Evolutionary conservation across 441 rosid species (phyloP).

Genomic region (Viola pubescens): DNA sequence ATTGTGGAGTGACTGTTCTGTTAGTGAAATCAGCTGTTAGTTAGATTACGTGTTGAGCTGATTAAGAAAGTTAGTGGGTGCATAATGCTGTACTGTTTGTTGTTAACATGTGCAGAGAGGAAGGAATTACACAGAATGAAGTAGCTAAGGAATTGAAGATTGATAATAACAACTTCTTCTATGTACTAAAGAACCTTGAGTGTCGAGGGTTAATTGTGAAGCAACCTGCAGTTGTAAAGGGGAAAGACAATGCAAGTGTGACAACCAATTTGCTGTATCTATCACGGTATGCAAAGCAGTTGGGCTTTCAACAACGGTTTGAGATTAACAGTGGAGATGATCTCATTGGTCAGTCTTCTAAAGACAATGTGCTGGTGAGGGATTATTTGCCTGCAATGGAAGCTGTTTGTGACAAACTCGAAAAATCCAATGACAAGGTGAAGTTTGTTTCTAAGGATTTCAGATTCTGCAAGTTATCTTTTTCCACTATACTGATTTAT

Average conservation of each 20-base stretch:
- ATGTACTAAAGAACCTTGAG: constrained; percentile 63
- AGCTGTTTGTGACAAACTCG: constrained; percentile 79
- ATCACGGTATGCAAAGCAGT: constrained; percentile 70
- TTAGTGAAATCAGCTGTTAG: neutral
- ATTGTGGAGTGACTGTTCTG: neutral
- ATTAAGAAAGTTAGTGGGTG: neutral
- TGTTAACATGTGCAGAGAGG: constrained; percentile 37
- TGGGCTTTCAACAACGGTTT: constrained; percentile 65
- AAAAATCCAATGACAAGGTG: constrained; percentile 74
- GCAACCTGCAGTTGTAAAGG: constrained; percentile 68
- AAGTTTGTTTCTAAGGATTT: constrained; percentile 1
- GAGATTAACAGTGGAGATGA: constrained; percentile 56
- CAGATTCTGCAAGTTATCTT: neutral
- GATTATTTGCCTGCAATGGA: constrained; percentile 81
- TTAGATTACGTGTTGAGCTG: neutral
- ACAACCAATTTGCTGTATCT: constrained; percentile 64
- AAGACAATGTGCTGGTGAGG: constrained; percentile 58
- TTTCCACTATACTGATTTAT: constrained; percentile 6
- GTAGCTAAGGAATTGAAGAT: constrained; percentile 71
- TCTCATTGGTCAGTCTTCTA: constrained; percentile 28
- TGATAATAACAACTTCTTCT: constrained; percentile 61
- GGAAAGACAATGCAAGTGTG: constrained; percentile 48
- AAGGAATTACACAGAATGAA: constrained; percentile 71
- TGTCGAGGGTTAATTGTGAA: constrained; percentile 65
- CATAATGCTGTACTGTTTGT: neutral